Conservation (phyloP, 1,139 yeast species). For the Debaryomycetaceae sp. region DNA sequence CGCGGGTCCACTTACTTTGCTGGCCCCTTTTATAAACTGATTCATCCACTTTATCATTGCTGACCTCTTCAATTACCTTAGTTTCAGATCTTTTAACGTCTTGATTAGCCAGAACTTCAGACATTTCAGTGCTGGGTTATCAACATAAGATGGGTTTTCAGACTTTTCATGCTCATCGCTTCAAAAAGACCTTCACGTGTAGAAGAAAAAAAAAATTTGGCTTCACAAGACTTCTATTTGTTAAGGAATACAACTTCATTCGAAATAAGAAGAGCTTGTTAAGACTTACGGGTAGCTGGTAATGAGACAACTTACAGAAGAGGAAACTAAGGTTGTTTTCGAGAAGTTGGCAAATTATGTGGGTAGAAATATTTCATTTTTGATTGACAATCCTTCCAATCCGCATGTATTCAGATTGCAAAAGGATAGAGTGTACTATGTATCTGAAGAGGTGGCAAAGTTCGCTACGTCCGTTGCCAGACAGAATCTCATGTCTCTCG, state of each 20-base stretch:
- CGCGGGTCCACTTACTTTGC: conserved; percentile 39
- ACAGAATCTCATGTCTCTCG: conserved; percentile 85
- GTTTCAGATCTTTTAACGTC: conserved; percentile 2
- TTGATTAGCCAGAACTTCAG: conserved; percentile 6
- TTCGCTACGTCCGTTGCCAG: conserved; percentile 90
- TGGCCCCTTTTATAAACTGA: conserved; percentile 40
- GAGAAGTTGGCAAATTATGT: conserved; percentile 95
- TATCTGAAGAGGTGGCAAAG: conserved; percentile 76
- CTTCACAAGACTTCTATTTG: not conserved
- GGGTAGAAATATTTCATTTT: conserved; percentile 86
- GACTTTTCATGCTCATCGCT: conserved; percentile 9
- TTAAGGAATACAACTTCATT: not conserved
- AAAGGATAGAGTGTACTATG: conserved; percentile 94
- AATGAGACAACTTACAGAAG: conserved; percentile 96
- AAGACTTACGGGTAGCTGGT: not conserved
- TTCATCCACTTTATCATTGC: conserved; percentile 16
- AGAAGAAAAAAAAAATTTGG: not conserved
- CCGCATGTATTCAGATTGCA: conserved; percentile 95
- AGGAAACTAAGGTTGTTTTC: conserved; percentile 92
- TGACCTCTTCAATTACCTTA: conserved; percentile 3
- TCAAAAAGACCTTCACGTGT: not conserved
- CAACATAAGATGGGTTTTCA: not conserved
- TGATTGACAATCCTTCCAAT: conserved; percentile 84
- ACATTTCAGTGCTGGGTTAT: conserved; percentile 2
- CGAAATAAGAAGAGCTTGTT: not conserved